A percentile compares a stretch with the other conserved stretches of the same genome.
These are phyloP conservation scores for Myochromella boudieri DNA, from an alignment of 768 basidiomycete species.

Conservation along the genomic window DNA sequence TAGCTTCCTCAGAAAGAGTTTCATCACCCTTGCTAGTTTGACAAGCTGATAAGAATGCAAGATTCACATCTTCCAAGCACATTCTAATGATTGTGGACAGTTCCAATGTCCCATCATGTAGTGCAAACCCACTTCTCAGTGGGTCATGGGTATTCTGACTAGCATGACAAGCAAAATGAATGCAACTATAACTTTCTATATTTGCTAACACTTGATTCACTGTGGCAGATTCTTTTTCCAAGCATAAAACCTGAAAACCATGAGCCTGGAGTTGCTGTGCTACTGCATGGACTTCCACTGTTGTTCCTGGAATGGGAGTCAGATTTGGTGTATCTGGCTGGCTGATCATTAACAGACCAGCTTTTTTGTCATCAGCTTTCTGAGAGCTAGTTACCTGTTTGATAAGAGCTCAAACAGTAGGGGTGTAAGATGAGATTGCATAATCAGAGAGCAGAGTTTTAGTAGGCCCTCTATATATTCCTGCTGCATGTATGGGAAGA, in stretches of 20 bases:
- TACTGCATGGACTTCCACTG: not conserved
- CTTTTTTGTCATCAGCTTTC: not conserved
- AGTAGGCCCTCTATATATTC: not conserved
- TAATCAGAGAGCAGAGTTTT: not conserved
- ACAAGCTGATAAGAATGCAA: constrained; percentile 49
- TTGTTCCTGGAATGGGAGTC: not conserved
- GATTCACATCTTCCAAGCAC: constrained; percentile 22
- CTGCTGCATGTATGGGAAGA: constrained; percentile 13
- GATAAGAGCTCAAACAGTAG: not conserved
- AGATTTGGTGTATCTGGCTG: not conserved
- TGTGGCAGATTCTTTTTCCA: not conserved
- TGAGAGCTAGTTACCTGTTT: not conserved
- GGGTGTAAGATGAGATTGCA: constrained; percentile 1
- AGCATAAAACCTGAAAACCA: not conserved
- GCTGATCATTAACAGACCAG: not conserved
- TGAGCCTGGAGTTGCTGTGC: not conserved
- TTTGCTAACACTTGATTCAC: not conserved
- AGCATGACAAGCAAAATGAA: constrained; percentile 41
- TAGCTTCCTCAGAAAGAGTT: constrained; percentile 22
- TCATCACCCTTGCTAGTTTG: constrained; percentile 37
- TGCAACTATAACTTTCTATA: constrained; percentile 15
- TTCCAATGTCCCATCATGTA: constrained; percentile 19
- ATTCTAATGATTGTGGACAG: constrained; percentile 22
- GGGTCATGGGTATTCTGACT: constrained; percentile 26
- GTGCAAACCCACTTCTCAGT: constrained; percentile 16